Evolutionary conservation across 768 basidiomycete species (phyloP).

Genomic region (Coprinopsis cinerea): DNA sequence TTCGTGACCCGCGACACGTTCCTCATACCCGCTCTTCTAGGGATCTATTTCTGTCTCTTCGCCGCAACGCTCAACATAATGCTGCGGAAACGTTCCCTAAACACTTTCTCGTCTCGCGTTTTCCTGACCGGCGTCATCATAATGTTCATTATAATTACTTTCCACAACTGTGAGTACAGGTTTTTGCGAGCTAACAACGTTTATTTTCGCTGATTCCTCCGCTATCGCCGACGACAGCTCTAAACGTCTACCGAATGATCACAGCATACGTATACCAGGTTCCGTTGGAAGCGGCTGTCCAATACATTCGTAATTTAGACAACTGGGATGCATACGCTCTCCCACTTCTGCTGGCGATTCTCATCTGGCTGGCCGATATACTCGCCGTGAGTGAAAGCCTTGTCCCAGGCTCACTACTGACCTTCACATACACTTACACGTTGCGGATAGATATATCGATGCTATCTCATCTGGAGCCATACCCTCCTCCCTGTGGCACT

Average conservation of each 20-base stretch:
- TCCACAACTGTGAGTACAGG: slow-evolving; percentile 13
- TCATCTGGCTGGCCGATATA: slow-evolving; percentile 19
- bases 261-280: slow-evolving; percentile 14
- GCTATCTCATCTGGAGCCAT: slow-evolving; percentile 11
- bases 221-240: slow-evolving; percentile 5
- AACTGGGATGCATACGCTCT: slow-evolving; percentile 18
- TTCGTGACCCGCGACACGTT: not conserved
- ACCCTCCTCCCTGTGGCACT: slow-evolving; percentile 8
- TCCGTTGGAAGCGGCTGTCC: slow-evolving; percentile 6
- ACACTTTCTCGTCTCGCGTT: slow-evolving; percentile 12
- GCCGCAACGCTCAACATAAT: slow-evolving; percentile 16
- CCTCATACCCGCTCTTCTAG: not conserved
- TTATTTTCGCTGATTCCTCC: not conserved
- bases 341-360: slow-evolving; percentile 12
- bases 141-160: slow-evolving; percentile 11
- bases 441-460: slow-evolving; percentile 11
- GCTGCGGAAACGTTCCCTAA: slow-evolving; percentile 11
- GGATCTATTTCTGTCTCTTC: slow-evolving; percentile 16
- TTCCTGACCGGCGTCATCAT: slow-evolving; percentile 3
- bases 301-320: slow-evolving; percentile 13
- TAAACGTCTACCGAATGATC: slow-evolving; percentile 17
- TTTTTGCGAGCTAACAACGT: not conserved
- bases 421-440: not conserved
- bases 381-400: slow-evolving; percentile 10
- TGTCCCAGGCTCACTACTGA: not conserved